phyloP scores from a whole-genome alignment of 768 basidiomycete species.

The Chiua virens region DNA sequence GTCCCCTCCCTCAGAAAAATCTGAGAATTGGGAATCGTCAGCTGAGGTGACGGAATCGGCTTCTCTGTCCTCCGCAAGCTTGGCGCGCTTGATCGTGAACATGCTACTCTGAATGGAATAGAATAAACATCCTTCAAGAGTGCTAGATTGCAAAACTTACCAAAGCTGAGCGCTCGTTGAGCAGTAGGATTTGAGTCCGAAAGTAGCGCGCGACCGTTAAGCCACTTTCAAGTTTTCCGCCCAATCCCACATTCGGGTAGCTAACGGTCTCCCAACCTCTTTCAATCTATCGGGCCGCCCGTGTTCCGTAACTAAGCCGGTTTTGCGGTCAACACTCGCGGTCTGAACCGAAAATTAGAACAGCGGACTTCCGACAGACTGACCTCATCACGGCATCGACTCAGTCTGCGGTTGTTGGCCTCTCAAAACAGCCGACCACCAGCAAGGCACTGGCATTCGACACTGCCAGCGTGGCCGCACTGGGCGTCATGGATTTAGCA shows the following conservation, averaged over 20 bases:
- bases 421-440: slow-evolving; percentile 4
- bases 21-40: slow-evolving; percentile 6
- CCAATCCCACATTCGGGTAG: neutral
- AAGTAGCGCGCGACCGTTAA: too few species aligned
- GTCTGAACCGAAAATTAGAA: slow-evolving; percentile 18
- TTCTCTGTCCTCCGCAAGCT: slow-evolving; percentile 33
- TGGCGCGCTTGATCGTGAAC: slow-evolving; percentile 55
- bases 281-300: slow-evolving; percentile 1
- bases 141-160: neutral
- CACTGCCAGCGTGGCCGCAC: slow-evolving; percentile 21
- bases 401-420: slow-evolving; percentile 5
- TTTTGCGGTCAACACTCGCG: slow-evolving; percentile 8
- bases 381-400: slow-evolving; percentile 4
- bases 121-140: neutral
- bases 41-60: slow-evolving; percentile 2
- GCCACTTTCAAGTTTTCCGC: too few species aligned
- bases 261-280: too few species aligned
- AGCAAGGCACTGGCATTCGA: slow-evolving; percentile 27
- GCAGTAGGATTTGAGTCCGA: neutral
- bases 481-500: slow-evolving; percentile 51
- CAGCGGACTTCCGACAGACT: slow-evolving; percentile 5
- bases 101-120: slow-evolving; percentile 32
- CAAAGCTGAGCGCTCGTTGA: neutral
- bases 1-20: slow-evolving; percentile 13
- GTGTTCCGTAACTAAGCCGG: slow-evolving; percentile 2